phyloP scores from a whole-genome alignment of 176 grass and related monocot genomes.

The Musa schizocarpa region DNA sequence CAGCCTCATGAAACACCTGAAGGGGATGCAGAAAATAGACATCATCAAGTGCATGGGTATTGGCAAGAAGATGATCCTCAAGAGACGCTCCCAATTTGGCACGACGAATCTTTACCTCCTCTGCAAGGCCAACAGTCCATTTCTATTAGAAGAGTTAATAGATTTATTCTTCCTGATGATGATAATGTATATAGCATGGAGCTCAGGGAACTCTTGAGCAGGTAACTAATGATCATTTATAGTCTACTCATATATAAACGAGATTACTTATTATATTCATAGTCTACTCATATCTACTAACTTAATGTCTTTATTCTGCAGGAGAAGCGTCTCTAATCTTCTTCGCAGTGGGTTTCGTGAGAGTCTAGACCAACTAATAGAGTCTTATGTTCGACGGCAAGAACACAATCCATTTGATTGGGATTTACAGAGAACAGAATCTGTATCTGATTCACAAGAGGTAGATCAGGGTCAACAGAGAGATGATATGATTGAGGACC shows the following conservation, averaged over 20 bases:
- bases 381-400: slow-evolving; percentile 74
- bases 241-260: slow-evolving; percentile 11
- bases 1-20: slow-evolving; percentile 6
- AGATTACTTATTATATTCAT: slow-evolving; percentile 13
- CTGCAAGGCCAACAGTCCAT: slow-evolving; percentile 39
- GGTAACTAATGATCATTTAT: slow-evolving; percentile 32
- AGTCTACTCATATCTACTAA: slow-evolving; percentile 13
- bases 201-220: slow-evolving; percentile 89
- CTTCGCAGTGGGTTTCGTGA: slow-evolving; percentile 91
- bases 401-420: slow-evolving; percentile 52
- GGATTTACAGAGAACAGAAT: slow-evolving; percentile 39
- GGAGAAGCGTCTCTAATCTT: slow-evolving; percentile 98
- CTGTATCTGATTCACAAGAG: slow-evolving; percentile 38
- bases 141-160: slow-evolving; percentile 42
- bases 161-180: slow-evolving; percentile 80
- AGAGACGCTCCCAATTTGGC: slow-evolving; percentile 35
- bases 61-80: slow-evolving; percentile 13
- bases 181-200: slow-evolving; percentile 97
- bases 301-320: slow-evolving; percentile 18
- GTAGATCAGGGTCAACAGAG: slow-evolving; percentile 58
- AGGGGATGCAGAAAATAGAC: slow-evolving; percentile 8
- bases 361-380: slow-evolving; percentile 91
- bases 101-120: slow-evolving; percentile 60
- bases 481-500: slow-evolving; percentile 43
- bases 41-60: slow-evolving; percentile 8